Evolutionary conservation across 139 green algal species (phyloP).

Genomic region (Nannochloris sp.): DNA sequence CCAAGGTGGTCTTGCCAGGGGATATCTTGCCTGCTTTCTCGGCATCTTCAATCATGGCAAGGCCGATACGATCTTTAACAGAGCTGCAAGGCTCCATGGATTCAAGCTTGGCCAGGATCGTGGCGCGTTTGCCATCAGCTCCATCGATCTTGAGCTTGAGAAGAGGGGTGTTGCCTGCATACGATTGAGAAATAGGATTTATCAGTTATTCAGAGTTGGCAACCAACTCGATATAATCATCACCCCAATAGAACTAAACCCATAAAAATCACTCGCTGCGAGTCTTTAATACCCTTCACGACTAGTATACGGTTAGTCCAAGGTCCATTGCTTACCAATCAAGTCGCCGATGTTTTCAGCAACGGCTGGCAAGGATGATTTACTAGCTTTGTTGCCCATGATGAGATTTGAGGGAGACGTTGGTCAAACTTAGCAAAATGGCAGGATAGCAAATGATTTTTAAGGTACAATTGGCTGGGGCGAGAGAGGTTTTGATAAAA

Average conservation of each 20-base stretch:
- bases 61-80: constrained; percentile 62
- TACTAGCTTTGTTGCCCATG: not conserved
- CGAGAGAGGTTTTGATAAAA: too few species aligned
- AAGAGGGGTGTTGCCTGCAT: constrained; percentile 89
- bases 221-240: too few species aligned
- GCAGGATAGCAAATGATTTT: too few species aligned
- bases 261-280: too few species aligned
- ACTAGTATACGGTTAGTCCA: not conserved
- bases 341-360: constrained; percentile 72
- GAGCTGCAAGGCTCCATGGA: constrained; percentile 24
- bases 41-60: constrained; percentile 83
- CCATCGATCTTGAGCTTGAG: constrained; percentile 64
- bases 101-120: constrained; percentile 31
- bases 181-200: too few species aligned
- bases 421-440: too few species aligned
- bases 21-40: constrained; percentile 72
- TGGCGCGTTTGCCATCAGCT: not conserved
- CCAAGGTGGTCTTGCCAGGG: constrained; percentile 70
- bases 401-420: too few species aligned
- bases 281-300: not conserved
- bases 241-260: too few species aligned
- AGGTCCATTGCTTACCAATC: constrained; percentile 53
- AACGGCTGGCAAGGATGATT: constrained; percentile 34
- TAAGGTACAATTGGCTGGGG: too few species aligned
- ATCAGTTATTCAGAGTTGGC: too few species aligned